These are phyloP conservation scores for Orbilia quercus DNA, from an alignment of 2,329 filamentous ascomycete species.

Conservation along the genomic window DNA sequence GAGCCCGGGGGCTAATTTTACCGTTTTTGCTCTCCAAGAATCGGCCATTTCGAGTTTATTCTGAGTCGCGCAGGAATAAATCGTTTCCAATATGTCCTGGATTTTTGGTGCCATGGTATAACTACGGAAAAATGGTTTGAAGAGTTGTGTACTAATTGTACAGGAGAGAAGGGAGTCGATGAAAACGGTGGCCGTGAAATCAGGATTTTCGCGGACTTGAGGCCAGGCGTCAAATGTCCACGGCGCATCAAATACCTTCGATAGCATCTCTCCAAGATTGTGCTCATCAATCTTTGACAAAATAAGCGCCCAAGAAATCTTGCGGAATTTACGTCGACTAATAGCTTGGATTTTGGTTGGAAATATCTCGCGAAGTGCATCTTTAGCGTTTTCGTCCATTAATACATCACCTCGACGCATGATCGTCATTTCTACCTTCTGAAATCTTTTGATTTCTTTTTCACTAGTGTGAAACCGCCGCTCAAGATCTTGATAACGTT, in stretches of 20 bases:
- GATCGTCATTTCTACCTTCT: slow-evolving; percentile 13
- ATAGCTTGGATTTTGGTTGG: slow-evolving; percentile 1
- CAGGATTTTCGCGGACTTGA: not conserved
- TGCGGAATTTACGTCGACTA: slow-evolving; percentile 16
- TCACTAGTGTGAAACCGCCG: not conserved
- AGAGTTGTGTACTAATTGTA: slow-evolving; percentile 3
- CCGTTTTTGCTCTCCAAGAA: slow-evolving; percentile 18
- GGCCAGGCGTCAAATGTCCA: slow-evolving; percentile 4
- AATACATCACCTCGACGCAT: slow-evolving; percentile 7
- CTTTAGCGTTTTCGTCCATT: slow-evolving; percentile 22
- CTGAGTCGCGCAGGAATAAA: not conserved
- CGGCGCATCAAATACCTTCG: not conserved
- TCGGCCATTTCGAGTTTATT: not conserved
- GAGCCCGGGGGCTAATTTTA: not conserved
- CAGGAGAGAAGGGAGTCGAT: slow-evolving; percentile 12
- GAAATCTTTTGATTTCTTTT: slow-evolving; percentile 14
- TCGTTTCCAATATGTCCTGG: not conserved
- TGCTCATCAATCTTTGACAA: too few relatives aligned
- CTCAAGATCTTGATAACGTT: too few relatives aligned
- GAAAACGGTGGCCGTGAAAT: not conserved
- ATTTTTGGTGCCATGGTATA: not conserved
- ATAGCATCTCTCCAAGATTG: not conserved
- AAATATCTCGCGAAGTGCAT: not conserved
- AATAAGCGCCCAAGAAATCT: not conserved
- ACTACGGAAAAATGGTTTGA: slow-evolving; percentile 27